Base-by-base conservation (phyloP, 306 rosid species). In the Pyrus pyrifolia region DNA sequence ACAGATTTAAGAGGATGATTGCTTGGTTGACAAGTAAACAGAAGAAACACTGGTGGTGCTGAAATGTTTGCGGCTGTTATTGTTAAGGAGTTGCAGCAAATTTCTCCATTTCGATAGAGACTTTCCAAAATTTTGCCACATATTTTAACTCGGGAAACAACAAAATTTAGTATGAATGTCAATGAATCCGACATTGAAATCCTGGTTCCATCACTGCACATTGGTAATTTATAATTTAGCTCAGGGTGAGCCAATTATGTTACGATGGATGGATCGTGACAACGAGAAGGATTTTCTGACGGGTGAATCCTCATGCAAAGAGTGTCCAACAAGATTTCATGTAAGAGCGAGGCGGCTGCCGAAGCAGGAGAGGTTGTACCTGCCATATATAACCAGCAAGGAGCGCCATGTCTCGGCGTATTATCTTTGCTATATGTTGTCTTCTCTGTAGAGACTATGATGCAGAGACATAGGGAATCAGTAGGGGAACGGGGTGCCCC, bases 401-500 rank as follows among this genome's bases (percentile, higher is more conserved):
- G 97, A 17, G 58, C 79, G 68, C 97, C 96, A 11, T 92, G 97
- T 17, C 93, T 92, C 51, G 91, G 91, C 76, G 95, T 94, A 45
- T 75, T 94, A 71, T 94, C 97, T 74, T 89, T 90, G 67, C 84
- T 94, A 51, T 62, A 94, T 68, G 97, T 92, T n/a, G 27, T 25
- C 27, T 97, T 92, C 69, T 94, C 96, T 76, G 95, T 94, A 81
- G 98, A 94, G 87, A 90, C 95, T 52, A 94, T 92, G 81, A 94
- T 94, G 97, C 93, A 94, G 77, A 91, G 97, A 51, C 98, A 94
- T 77, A 84, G 79, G 81, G 95, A 94, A 79, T 84, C 91, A 11
- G 96, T 92, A 73, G 91, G 83, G 88, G 87, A 68, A 76, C 97
- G 90, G 70, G 97, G 97, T 64, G 98, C 97, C 74, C 98, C 98